Base-by-base conservation (phyloP, 176 grass and related monocot species). In the Eremochloa ophiuroides region DNA sequence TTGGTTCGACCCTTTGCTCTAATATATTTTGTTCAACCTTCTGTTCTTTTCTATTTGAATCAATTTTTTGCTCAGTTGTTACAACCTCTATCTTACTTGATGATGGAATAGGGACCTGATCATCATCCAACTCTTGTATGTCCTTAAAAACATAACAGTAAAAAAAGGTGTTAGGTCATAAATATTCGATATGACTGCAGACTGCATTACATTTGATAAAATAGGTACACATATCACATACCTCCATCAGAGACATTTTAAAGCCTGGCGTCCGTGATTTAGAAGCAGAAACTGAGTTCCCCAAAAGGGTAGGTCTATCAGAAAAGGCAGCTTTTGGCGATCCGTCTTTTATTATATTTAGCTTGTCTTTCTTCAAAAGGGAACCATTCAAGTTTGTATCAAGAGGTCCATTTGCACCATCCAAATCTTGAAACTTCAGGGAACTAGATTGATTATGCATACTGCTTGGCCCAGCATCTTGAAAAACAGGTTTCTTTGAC, bases 181-280 rank as follows among this genome's bases (percentile, higher is more conserved):
- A 44, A 22, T 66, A 27, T 79, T 67, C 37, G 20, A 53, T 34
- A 73, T 40, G 46, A n/a, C n/a, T n/a, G n/a, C n/a, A 22, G 30
- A 34, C n/a, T 66, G 41, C 18, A 72, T 41, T 22, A 66, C 65
- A 76, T n/a, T 17, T 17, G 12, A 66, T 73, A 39, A 77, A 58
- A 78, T 79, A 37, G 44, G 23, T 26, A 27, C 41, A 79, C 10
- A 62, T 70, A 62, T 38, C 22, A 3, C 27, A 40, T 87, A 91
- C 89, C 88, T 90, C 88, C 1, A 79, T 69, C 76, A 90, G 74
- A 74, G 74, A 79, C 88, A 90, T 90, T 78, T 86, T 90, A 73
- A 90, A 90, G 48, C 83, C 88, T 73, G 88, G 88, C 26, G 73
- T 86, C 18, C 18, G 14, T 22, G 83, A 90, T 86, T 48, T 68